phyloP scores from a whole-genome alignment of 805 yeast genomes.

The Metahyphopichia silvanorum region DNA sequence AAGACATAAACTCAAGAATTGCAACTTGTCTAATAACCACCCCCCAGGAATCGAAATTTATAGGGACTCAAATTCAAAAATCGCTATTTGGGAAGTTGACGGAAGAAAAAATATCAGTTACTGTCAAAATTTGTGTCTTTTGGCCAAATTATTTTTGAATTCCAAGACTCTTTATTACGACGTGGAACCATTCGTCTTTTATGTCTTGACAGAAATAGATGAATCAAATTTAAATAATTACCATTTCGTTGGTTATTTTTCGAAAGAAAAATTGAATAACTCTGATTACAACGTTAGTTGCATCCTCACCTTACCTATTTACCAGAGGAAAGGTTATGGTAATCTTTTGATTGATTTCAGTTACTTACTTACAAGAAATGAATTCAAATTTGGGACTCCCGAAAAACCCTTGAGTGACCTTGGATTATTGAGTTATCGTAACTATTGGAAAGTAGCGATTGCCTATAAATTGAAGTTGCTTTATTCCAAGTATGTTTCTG shows the following conservation, averaged over 20 bases:
- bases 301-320: constrained; percentile 82
- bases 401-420: constrained; percentile 90
- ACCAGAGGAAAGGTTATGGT: constrained; percentile 89
- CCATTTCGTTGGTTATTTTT: constrained; percentile 91
- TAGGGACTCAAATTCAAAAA: constrained; percentile 24
- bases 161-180: constrained; percentile 92
- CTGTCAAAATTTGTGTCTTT: constrained; percentile 85
- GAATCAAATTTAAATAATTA: constrained; percentile 38
- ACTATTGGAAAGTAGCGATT: constrained; percentile 76
- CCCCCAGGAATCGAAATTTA: constrained; percentile 61
- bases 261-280: constrained; percentile 77
- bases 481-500: constrained; percentile 14
- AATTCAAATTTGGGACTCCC: constrained; percentile 84
- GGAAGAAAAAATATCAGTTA: constrained; percentile 79
- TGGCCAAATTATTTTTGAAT: constrained; percentile 85
- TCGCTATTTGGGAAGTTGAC: constrained; percentile 54
- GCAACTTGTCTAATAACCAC: constrained; percentile 49
- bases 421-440: constrained; percentile 81
- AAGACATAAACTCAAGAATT: constrained; percentile 70
- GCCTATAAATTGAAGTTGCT: constrained; percentile 43
- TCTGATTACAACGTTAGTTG: constrained; percentile 86
- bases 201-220: constrained; percentile 73
- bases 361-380: constrained; percentile 71
- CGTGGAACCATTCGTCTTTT: constrained; percentile 92
- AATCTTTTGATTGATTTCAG: constrained; percentile 85